A percentile compares a stretch with the other conserved stretches of the same genome.
phyloP scores from a whole-genome alignment of 2,329 filamentous ascomycete species.

The Colletotrichum chlorophyti region DNA sequence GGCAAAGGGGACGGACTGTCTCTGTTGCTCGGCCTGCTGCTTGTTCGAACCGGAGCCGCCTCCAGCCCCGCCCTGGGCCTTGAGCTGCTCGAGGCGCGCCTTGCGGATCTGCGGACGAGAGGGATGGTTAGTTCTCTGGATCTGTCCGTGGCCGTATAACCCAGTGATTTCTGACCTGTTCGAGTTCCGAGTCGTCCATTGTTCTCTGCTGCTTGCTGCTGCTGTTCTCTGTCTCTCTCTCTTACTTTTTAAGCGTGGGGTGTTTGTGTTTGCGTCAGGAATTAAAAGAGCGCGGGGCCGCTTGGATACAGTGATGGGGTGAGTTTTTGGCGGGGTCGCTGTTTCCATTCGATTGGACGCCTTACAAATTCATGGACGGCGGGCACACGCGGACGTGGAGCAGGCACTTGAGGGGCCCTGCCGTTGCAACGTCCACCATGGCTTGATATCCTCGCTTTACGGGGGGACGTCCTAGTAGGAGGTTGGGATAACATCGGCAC shows the following conservation, averaged over 20 bases:
- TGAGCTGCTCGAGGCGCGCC: slow-evolving; percentile 92
- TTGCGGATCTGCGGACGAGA: slow-evolving; percentile 74
- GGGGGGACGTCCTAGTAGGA: too few relatives aligned
- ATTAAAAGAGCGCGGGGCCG: slow-evolving; percentile 27
- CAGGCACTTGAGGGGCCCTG: neutral
- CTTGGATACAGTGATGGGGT: too few relatives aligned
- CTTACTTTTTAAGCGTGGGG: too few relatives aligned
- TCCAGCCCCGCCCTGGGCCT: slow-evolving; percentile 67
- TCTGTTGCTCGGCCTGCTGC: slow-evolving; percentile 66
- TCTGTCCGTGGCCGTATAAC: neutral
- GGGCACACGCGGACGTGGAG: neutral
- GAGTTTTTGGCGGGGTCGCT: slow-evolving; percentile 28
- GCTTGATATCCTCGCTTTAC: too few relatives aligned
- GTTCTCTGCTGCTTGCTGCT: neutral
- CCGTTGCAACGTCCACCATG: too few relatives aligned
- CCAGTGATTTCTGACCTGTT: slow-evolving; percentile 39
- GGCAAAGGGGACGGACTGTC: slow-evolving; percentile 38
- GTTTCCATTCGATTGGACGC: neutral
- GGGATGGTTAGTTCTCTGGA: neutral
- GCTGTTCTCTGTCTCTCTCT: too few relatives aligned
- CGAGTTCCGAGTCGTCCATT: slow-evolving; percentile 54
- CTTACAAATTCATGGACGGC: slow-evolving; percentile 13
- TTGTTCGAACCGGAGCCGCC: slow-evolving; percentile 58
- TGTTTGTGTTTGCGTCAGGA: slow-evolving; percentile 20
- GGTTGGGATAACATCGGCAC: too few relatives aligned